Percentiles rank a stretch among this genome's conserved stretches.
Conservation (phyloP, 2,329 filamentous ascomycete species). For the Apiospora marii region DNA sequence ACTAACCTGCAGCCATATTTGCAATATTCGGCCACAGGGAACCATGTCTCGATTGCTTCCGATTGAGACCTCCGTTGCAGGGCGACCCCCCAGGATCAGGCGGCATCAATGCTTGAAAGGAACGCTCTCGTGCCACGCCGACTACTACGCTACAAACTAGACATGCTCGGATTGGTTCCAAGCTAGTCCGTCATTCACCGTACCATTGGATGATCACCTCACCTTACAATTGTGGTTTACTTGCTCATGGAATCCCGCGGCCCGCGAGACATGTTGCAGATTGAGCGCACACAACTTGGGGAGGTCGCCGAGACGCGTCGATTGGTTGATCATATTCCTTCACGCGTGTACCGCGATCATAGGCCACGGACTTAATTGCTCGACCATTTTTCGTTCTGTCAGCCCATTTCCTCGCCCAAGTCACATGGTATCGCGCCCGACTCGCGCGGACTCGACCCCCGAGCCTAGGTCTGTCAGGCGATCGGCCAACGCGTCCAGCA, state of each 20-base stretch:
- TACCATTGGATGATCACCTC: background rate
- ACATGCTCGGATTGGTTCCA: background rate
- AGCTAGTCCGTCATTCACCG: background rate
- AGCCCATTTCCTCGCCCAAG: background rate
- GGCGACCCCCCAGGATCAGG: background rate
- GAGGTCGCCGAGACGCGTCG: background rate
- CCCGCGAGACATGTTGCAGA: background rate
- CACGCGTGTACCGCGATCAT: background rate
- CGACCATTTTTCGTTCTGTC: background rate
- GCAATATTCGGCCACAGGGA: background rate
- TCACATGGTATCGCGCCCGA: constrained; percentile 9
- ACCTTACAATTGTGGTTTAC: background rate
- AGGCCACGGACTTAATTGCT: background rate
- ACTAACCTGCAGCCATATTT: background rate
- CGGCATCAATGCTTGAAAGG: background rate
- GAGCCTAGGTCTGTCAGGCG: background rate
- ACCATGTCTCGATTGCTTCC: background rate
- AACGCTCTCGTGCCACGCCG: background rate
- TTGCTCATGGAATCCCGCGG: constrained; percentile 4
- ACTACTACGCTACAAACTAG: background rate
- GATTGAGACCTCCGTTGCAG: background rate
- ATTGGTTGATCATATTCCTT: background rate
- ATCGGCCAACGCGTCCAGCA: constrained; percentile 14
- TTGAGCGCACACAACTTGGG: background rate
- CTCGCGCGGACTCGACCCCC: background rate